phyloP scores from a whole-genome alignment of 257 asterid species.

The Eucommia ulmoides region DNA sequence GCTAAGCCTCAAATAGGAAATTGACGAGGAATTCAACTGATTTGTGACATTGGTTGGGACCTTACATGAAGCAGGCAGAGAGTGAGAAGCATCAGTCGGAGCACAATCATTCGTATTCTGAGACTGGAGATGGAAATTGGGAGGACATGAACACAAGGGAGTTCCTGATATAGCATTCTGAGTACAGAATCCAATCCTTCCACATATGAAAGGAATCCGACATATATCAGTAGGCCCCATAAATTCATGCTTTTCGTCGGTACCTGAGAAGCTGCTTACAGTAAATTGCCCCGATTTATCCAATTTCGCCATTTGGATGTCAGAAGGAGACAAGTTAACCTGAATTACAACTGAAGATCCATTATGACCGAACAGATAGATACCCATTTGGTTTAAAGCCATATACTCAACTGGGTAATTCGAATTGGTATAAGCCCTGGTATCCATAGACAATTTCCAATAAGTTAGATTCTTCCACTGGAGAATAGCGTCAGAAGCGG shows the following conservation, averaged over 20 bases:
- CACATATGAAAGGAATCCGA: conserved; percentile 34
- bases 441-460: conserved; percentile 57
- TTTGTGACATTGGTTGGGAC: conserved; percentile 14
- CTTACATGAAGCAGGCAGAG: conserved; percentile 42
- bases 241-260: conserved; percentile 20
- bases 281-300: conserved; percentile 47
- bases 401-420: conserved; percentile 22
- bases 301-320: conserved; percentile 29
- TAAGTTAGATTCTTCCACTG: conserved; percentile 35
- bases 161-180: conserved; percentile 16
- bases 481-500: conserved; percentile 32
- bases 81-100: conserved; percentile 27
- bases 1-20: conserved; percentile 40
- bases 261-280: conserved; percentile 29
- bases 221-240: conserved; percentile 36
- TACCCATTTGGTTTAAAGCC: conserved; percentile 37
- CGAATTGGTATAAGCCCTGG: conserved; percentile 16
- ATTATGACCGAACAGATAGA: conserved; percentile 29
- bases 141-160: conserved; percentile 48
- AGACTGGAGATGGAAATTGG: conserved; percentile 21
- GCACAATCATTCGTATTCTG: conserved; percentile 24
- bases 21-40: conserved; percentile 8
- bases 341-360: conserved; percentile 33
- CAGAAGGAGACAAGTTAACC: conserved; percentile 26
- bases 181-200: conserved; percentile 41